phyloP scores from a whole-genome alignment of 805 yeast species.

The Candida maesae region DNA sequence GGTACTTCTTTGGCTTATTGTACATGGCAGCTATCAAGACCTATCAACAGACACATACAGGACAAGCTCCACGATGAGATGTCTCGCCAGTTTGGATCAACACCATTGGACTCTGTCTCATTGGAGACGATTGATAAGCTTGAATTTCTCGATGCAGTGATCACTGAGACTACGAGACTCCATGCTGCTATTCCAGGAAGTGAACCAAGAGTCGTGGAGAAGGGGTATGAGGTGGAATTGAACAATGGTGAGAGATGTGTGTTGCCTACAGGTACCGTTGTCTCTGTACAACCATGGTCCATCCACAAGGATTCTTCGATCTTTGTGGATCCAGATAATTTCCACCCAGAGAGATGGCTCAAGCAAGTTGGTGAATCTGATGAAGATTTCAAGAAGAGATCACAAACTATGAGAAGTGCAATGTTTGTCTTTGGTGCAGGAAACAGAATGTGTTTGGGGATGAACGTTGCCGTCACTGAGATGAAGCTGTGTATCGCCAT shows the following conservation, averaged over 20 bases:
- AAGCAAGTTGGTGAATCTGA: conserved; percentile 33
- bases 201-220: conserved; percentile 54
- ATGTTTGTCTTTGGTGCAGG: conserved; percentile 75
- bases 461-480: conserved; percentile 63
- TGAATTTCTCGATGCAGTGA: conserved; percentile 56
- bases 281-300: conserved; percentile 65
- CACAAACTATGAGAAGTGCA: conserved; percentile 43
- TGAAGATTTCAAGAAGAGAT: conserved; percentile 32
- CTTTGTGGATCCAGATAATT: conserved; percentile 45
- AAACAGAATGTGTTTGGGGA: conserved; percentile 69
- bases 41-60: conserved; percentile 44
- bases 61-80: conserved; percentile 45
- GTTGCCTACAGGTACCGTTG: conserved; percentile 51
- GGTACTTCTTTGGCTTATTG: conserved; percentile 61
- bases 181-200: conserved; percentile 74
- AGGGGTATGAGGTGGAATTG: conserved; percentile 17
- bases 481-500: conserved; percentile 55
- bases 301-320: conserved; percentile 48
- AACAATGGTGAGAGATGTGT: conserved; percentile 19
- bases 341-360: conserved; percentile 66
- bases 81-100: conserved; percentile 31
- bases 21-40: conserved; percentile 55
- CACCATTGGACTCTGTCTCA: conserved; percentile 20
- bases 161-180: conserved; percentile 56
- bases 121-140: conserved; percentile 46